Base-by-base conservation (phyloP, 495 filamentous ascomycete species). In the Neurospora hispaniola region DNA sequence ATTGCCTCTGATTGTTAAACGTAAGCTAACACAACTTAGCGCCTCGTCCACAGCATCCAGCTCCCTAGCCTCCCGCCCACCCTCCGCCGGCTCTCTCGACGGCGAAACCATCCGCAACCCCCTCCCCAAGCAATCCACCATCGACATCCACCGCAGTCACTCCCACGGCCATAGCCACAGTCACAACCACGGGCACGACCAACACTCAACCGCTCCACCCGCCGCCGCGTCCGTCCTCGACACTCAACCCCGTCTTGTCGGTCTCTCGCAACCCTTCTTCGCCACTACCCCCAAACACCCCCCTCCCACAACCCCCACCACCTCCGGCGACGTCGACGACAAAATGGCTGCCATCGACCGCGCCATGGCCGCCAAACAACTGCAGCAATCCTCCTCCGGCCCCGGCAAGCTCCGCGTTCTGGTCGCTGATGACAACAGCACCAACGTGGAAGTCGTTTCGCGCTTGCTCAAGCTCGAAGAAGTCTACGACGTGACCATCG, bases 371-470 rank as follows among this genome's bases (percentile, higher is more conserved):
- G 87, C 85, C 75, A 85, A 90, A 75, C 42, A 71, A 3, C 23
- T 35, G 5, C 20, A 62, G 5, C 14, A 62, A 62, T 62, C 54
- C 27, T 8, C 12, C 7, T 79, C 82, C 11, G 82, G 84, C 7
- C 87, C 85, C 2, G 86, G 87, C 35, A 93, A 89, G 78, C 85
- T 96, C 38, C 89, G 91, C 40, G 92, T 97, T 6, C 83, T 98
- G n/a, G 94, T 98, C 31, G 94, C 94, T 0, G 94, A 98, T 78
- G 94, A 98, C 82, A 98, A 98, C 78, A 89, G 89, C 41, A 93
- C 94, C n/a, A 98, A 98, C 78, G 92, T 96, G 77, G 93, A 97
- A 77, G 94, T 98, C 18, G 94, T 97, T 70, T 87, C 80, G 74
- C 77, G 85, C 39, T 83, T 89, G 81, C 76, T 89, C 10, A 88